Base-by-base conservation (phyloP, 1,284 basidiomycete species). In the Uromyces viciae-fabae region DNA sequence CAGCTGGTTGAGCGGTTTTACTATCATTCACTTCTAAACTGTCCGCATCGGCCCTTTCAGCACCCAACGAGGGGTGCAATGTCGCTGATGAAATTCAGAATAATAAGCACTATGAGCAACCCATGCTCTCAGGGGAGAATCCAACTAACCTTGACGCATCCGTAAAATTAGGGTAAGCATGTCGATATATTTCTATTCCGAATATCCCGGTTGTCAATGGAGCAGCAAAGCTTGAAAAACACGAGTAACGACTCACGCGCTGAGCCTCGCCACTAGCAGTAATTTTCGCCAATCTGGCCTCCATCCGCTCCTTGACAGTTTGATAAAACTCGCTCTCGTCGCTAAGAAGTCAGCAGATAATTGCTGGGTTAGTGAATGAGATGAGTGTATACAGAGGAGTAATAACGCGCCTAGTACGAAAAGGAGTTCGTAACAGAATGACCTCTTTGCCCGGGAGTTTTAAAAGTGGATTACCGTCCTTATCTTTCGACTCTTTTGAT, bases 391-490 rank as follows among this genome's bases (percentile, higher is more conserved):
- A n/a, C n/a, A n/a, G n/a, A 60, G 9, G 56, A 60, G 56, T 25
- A 60, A 60, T 33, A 3, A 81, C 82, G 49, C 43, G 84, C 84
- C 81, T 72, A 56, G 85, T 83, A 19, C 85, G 82, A 82, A 88
- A 87, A 8, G 85, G 84, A 19, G 82, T 82, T 38, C 90, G 88
- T 0, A 97, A 88, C 46, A 95, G 87, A 17, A 92, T 87, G 38
- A 99, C 88, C 0, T 86, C 89, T 7, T 94, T 90, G 36, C 88
- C 89, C 0, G 96, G 97, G 0, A 99, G 89, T 42, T 92, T 89
- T 58, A 99, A 88, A n/a, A 99, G 88, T 0, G 90, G 90, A 83
- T 94, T 93, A 19, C 96, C 96, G 83, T 96, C 93, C 82, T 88
- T 85, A 22, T 94, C 86, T 0, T 88, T 87, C 54, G 94, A 91